Percentiles rank a stretch among this genome's conserved stretches.
phyloP scores from a whole-genome alignment of 225 moss, liverwort and hornwort genomes.

The Marchantia paleacea region DNA sequence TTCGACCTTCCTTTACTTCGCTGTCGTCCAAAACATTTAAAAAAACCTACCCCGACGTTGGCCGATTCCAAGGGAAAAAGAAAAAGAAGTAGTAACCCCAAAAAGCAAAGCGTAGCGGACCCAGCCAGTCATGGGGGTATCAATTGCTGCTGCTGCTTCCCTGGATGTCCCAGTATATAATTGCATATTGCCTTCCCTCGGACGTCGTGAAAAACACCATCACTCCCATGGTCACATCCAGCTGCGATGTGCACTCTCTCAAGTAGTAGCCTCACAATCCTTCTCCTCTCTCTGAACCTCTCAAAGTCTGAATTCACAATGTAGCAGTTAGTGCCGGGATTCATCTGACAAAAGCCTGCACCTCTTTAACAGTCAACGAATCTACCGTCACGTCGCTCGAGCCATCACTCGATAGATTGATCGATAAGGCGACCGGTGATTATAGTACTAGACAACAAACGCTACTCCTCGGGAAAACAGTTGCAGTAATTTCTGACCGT shows the following conservation, averaged over 20 bases:
- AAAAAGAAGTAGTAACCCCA: background rate
- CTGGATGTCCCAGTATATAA: background rate
- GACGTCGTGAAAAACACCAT: background rate
- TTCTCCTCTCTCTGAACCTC: too few species aligned
- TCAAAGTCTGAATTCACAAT: too few species aligned
- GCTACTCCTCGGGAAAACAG: too few species aligned
- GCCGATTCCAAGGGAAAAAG: too few species aligned
- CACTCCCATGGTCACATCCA: background rate
- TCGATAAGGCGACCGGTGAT: too few species aligned
- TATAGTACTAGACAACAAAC: too few species aligned
- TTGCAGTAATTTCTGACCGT: too few species aligned
- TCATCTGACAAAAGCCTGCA: slow-evolving; percentile 1
- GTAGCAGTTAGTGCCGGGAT: background rate
- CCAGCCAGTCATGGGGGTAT: background rate
- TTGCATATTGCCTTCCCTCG: background rate
- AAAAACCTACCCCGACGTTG: too few species aligned
- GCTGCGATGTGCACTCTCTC: background rate
- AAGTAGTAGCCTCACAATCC: too few species aligned
- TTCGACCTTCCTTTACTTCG: too few species aligned
- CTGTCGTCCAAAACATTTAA: too few species aligned
- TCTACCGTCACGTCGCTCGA: background rate
- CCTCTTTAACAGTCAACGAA: background rate
- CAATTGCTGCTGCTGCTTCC: background rate
- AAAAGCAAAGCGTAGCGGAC: background rate
- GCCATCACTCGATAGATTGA: background rate